Conservation (phyloP, 2,329 filamentous ascomycete species). For the Fusarium graminum region DNA sequence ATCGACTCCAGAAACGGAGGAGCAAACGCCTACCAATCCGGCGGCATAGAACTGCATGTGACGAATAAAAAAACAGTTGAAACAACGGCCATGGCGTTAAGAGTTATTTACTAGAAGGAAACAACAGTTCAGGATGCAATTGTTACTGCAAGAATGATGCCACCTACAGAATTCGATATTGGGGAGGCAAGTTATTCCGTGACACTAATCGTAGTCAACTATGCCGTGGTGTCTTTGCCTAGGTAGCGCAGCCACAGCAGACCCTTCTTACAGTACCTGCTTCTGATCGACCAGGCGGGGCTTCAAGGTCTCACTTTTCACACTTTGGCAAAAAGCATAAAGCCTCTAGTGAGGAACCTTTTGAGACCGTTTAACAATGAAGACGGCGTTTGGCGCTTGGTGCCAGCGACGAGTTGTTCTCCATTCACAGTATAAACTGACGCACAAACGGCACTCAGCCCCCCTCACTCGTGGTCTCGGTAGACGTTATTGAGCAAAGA, state of each 20-base stretch:
- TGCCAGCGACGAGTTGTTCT: slow-evolving; percentile 5
- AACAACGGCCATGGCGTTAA: slow-evolving; percentile 37
- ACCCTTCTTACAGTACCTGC: slow-evolving; percentile 26
- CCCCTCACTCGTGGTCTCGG: slow-evolving; percentile 11
- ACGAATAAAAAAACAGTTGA: slow-evolving; percentile 36
- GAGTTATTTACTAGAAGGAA: slow-evolving; percentile 32
- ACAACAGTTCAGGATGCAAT: slow-evolving; percentile 14
- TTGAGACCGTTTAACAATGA: slow-evolving; percentile 24
- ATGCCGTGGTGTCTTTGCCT: slow-evolving; percentile 13
- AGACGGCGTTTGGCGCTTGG: background rate
- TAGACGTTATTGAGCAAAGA: slow-evolving; percentile 34
- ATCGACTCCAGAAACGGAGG: slow-evolving; percentile 22
- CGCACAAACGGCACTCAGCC: slow-evolving; percentile 6
- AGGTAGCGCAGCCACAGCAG: slow-evolving; percentile 19
- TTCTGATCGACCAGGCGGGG: slow-evolving; percentile 27
- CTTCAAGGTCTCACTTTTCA: slow-evolving; percentile 13
- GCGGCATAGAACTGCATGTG: slow-evolving; percentile 17
- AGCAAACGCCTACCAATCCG: slow-evolving; percentile 28
- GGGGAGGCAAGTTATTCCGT: slow-evolving; percentile 24
- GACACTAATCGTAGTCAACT: slow-evolving; percentile 15
- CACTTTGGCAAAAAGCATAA: slow-evolving; percentile 26
- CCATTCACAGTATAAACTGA: slow-evolving; percentile 11
- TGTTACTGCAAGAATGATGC: slow-evolving; percentile 14
- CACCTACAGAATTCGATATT: slow-evolving; percentile 6
- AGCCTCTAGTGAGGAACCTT: slow-evolving; percentile 30